Evolutionary conservation across 2,329 filamentous ascomycete genomes (phyloP).

Genomic region (Aspergillus sp.): DNA sequence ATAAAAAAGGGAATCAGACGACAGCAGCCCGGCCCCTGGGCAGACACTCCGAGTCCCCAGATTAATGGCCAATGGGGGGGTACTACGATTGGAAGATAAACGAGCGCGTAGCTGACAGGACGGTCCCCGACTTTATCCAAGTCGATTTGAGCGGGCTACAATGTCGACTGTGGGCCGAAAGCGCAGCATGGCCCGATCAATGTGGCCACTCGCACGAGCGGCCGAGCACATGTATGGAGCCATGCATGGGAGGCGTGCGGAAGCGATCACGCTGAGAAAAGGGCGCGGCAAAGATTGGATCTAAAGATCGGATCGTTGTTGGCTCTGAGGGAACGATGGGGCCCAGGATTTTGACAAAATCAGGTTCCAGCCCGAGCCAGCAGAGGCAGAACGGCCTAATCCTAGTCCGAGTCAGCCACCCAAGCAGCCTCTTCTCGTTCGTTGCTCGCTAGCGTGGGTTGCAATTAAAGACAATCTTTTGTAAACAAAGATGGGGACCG

Average conservation of each 20-base stretch:
- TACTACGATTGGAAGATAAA: constrained; percentile 3
- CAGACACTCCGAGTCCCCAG: constrained; percentile 2
- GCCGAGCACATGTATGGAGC: background rate
- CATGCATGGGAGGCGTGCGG: background rate
- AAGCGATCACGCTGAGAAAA: constrained; percentile 1
- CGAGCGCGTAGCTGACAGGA: constrained; percentile 1
- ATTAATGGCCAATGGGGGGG: background rate
- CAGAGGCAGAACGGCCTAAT: background rate
- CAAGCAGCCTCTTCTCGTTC: background rate
- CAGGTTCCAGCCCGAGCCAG: constrained; percentile 1
- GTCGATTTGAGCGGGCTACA: constrained; percentile 1
- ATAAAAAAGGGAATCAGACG: background rate
- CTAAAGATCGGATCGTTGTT: constrained; percentile 11
- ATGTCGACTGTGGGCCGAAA: background rate
- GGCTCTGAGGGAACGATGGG: constrained; percentile 12
- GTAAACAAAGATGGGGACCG: background rate
- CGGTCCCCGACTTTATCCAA: constrained; percentile 3
- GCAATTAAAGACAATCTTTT: background rate
- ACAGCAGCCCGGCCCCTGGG: background rate
- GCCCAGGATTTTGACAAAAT: constrained; percentile 5
- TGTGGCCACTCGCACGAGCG: constrained; percentile 1
- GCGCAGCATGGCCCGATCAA: background rate
- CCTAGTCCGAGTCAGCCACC: background rate
- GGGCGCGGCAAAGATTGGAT: constrained; percentile 1
- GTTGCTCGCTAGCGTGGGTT: background rate